Base-by-base conservation (phyloP, 345 rosid species). In the Sisymbrium altissimum region DNA sequence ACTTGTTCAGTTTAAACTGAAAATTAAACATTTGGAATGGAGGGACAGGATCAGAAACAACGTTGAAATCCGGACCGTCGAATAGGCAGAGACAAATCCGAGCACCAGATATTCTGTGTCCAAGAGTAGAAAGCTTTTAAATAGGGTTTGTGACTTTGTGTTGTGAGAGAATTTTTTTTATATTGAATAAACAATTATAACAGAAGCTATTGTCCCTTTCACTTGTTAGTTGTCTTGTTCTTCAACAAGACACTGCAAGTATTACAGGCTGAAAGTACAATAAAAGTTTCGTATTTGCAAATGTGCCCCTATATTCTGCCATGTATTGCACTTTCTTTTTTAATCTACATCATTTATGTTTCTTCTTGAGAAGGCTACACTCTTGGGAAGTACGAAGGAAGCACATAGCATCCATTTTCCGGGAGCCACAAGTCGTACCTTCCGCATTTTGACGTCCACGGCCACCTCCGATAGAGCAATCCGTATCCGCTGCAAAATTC, bases 371-470 rank as follows among this genome's bases (percentile, higher is more conserved):
- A 50, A 50, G 32, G 56, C 56, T 50, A 50, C 90, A 64, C 83
- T 89, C 73, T 48, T 74, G 5, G 98, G 96, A 30, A 94, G 93
- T 52, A 81, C 72, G 70, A 93, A 94, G 63, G 89, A 89, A 11
- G 96, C 97, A 79, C 93, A 83, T 15, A 93, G 49, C 98, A 93
- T 91, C 88, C 92, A 89, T 86, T 94, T 94, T 39, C 97, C 92
- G 0, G 97, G 98, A 32, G 98, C 94, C 65, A 90, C 98, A 0
- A 79, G 88, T 6, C 91, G 91, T 62, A 90, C 95, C 73, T 71
- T 84, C 15, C 76, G 84, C 89, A 89, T 84, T 71, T 88, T 87
- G 3, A 93, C 97, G 43, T 87, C 74, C 43, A 94, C 92, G 1
- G 86, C 95, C 29, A 81, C 98, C 76, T 88, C 97, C 2, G 78